Base-by-base conservation (phyloP, 148 eudicot genomes). In the Chenopodium formosanum region DNA sequence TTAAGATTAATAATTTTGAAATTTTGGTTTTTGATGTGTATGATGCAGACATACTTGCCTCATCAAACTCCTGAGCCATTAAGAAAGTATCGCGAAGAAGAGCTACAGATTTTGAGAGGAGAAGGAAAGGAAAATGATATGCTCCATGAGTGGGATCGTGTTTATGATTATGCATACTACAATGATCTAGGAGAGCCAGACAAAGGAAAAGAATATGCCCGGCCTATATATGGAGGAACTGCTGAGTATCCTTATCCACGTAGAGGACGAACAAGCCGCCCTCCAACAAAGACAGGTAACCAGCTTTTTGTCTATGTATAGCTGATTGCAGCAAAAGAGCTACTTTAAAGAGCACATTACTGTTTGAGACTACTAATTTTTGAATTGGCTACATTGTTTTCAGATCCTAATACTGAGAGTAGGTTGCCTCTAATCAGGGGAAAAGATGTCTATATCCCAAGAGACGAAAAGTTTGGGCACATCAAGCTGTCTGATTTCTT, bases 141-240 rank as follows among this genome's bases (percentile, higher is more conserved):
- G 82, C 92, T 89, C 2, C 82, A 93, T 79, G 92, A 93, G 82
- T 94, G 95, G 98, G 98, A 94, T 70, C 88, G 98, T 20, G 92
- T 94, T 13, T 94, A 94, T 81, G 98, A 94, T 75, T 94, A 91
- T 83, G 98, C 90, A 60, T 60, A 47, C 64, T 94, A 94, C 65
- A 91, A 94, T 76, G 98, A 94, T 81, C 82, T 89, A 75, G 93
- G 97, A 63, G 91, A 88, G 22, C 94, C 97, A 0, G 94, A 91
- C 44, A 90, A 84, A 48, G 91, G 86, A 31, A 37, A 82, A 1
- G 75, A 92, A 37, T 68, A 90, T 81, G 84, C 56, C 9, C 91
- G 97, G 20, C 91, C 94, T 2, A 70, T 90, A 64, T 87, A 86
- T 73, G 97, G 98, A 76, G 97, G 98, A 4, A 87, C 97, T 4